Evolutionary conservation across 306 rosid genomes (phyloP).

Genomic region (Fragaria vesca): DNA sequence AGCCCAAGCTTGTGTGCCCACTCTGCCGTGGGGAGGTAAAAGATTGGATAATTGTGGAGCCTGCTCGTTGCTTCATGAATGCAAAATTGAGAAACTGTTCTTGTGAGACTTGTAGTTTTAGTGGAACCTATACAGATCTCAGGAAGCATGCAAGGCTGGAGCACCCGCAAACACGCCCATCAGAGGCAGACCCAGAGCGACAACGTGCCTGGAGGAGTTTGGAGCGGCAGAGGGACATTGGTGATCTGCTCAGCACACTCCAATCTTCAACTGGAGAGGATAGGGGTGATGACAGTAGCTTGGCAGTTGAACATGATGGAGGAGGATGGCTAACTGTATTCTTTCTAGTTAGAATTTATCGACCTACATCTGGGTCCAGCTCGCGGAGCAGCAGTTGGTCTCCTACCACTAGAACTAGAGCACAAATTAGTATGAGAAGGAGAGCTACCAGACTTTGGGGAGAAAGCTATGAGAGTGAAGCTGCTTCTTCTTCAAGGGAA

Average conservation of each 20-base stretch:
- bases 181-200: constrained; percentile 87
- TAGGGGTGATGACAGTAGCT: constrained; percentile 61
- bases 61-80: constrained; percentile 91
- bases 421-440: constrained; percentile 73
- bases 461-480: constrained; percentile 72
- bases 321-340: constrained; percentile 88
- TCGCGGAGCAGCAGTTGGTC: constrained; percentile 63
- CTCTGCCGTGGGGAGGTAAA: constrained; percentile 87
- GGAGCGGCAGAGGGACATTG: constrained; percentile 95
- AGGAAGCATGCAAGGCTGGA: constrained; percentile 94
- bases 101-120: constrained; percentile 76
- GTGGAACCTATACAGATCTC: constrained; percentile 79
- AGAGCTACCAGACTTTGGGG: constrained; percentile 81
- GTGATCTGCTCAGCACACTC: constrained; percentile 87
- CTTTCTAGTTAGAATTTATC: constrained; percentile 71
- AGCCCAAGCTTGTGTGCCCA: constrained; percentile 74
- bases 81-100: constrained; percentile 87
- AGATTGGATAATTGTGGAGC: constrained; percentile 78
- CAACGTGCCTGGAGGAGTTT: constrained; percentile 88
- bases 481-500: constrained; percentile 72
- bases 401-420: constrained; percentile 65
- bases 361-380: constrained; percentile 49
- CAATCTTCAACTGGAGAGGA: constrained; percentile 83
- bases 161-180: constrained; percentile 85
- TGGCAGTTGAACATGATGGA: constrained; percentile 68